Evolutionary conservation across 1,284 basidiomycete species (phyloP), one percentile per base, ranked within the genome.

Genomic region (Sphagnurus paluster): DNA sequence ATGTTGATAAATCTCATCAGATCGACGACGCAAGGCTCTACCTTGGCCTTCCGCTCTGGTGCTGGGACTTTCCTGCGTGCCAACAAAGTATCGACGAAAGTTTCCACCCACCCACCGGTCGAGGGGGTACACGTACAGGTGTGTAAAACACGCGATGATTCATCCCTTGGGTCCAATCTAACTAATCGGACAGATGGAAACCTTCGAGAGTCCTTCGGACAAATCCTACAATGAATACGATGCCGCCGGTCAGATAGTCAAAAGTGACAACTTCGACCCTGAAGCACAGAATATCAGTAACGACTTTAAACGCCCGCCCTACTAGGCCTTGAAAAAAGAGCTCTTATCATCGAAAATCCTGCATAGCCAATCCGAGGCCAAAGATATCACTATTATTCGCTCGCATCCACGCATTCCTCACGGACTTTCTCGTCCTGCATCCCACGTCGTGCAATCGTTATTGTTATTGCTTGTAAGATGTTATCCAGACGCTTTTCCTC

Each of bases 251-350:
- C 70, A 71, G 32, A 49, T 75, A 14, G 52, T 72, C 24, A 71
- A 68, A 54, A 56, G 61, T 16, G 71, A 72, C 36, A 61, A 61
- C 24, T 74, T 70, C 50, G 80, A 86, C 56, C 65, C 74, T 5
- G 82, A 86, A 61, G 70, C 77, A 5, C 80, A 81, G 46, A 65
- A 64, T 28, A 76, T 80, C 57, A 74, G 63, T 55, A 66, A 76
- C 44, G 81, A 85, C 52, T 84, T 83, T 72, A 86, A 86, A 63
- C 72, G 68, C 14, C 76, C 76, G 8, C 76, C 76, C 1, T 81
- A 81, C 53, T 79, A 72, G 59, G n/a, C n/a, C n/a, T n/a, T n/a
- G n/a, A n/a, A n/a, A 50, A 29, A 16, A 33, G 30, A 16, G 17
- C 5, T 14, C 13, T 11, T 19, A 38, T 21, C 14, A 5, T n/a